A percentile compares a stretch with the other conserved stretches of the same genome.
Conservation (phyloP, 306 rosid genomes). For the Vicia villosa region DNA sequence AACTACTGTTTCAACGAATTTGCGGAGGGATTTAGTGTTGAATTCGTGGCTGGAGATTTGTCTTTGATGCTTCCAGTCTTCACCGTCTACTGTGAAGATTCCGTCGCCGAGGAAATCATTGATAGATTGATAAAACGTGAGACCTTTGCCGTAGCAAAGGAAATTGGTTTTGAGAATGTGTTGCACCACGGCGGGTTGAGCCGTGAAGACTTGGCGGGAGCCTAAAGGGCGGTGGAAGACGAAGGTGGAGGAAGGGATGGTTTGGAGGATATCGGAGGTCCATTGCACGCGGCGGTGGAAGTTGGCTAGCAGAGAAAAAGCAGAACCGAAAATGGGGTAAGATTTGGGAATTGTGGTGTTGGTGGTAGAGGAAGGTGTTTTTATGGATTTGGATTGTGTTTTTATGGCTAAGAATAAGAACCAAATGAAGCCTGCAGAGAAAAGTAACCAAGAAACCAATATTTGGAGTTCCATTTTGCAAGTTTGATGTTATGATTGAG, state of each 20-base stretch:
- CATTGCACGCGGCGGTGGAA: constrained; percentile 49
- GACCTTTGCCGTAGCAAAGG: constrained; percentile 57
- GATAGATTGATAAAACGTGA: not conserved
- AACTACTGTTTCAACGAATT: constrained; percentile 64
- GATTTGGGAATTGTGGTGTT: constrained; percentile 46
- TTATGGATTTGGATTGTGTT: not conserved
- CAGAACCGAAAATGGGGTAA: constrained; percentile 61
- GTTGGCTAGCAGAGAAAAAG: constrained; percentile 44
- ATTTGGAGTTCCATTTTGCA: constrained; percentile 30
- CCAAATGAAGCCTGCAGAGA: constrained; percentile 25
- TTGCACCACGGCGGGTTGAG: constrained; percentile 61
- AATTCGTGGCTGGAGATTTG: constrained; percentile 61
- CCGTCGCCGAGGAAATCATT: constrained; percentile 71
- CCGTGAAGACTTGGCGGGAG: constrained; percentile 51
- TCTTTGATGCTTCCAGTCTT: constrained; percentile 64
- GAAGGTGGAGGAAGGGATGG: constrained; percentile 58
- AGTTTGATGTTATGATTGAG: not conserved
- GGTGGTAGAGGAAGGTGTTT: not conserved
- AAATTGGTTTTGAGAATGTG: constrained; percentile 71
- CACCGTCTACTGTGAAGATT: constrained; percentile 60
- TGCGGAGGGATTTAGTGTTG: constrained; percentile 52
- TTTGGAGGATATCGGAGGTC: constrained; percentile 58
- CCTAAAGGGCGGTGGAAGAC: constrained; percentile 49
- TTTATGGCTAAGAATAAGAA: constrained; percentile 21
- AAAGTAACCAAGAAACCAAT: not conserved